Conservation (phyloP, 2,329 filamentous ascomycete genomes). For the Colletotrichum truncatum region DNA sequence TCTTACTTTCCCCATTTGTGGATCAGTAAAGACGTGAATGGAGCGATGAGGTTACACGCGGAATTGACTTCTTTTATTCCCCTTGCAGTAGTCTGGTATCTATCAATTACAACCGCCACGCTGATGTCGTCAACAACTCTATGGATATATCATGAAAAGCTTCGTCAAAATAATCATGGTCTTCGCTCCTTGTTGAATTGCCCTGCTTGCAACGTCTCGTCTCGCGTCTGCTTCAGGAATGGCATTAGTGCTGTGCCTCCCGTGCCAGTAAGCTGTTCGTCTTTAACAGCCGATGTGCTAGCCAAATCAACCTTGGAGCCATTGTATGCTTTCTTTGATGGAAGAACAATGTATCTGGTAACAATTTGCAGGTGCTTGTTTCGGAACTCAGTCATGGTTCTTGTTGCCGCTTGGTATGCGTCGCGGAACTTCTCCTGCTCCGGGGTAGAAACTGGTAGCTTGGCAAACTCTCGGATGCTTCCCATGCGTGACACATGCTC, state of each 20-base stretch:
- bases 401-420: slow-evolving; percentile 76
- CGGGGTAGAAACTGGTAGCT: slow-evolving; percentile 59
- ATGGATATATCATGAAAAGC: slow-evolving; percentile 14
- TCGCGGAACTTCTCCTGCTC: slow-evolving; percentile 54
- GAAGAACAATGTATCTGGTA: slow-evolving; percentile 87
- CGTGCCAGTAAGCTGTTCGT: slow-evolving; percentile 75
- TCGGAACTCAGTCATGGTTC: slow-evolving; percentile 78
- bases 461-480: slow-evolving; percentile 78
- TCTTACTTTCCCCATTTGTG: slow-evolving; percentile 22
- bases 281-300: slow-evolving; percentile 50
- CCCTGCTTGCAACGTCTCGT: slow-evolving; percentile 72
- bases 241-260: slow-evolving; percentile 89
- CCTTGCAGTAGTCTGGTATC: slow-evolving; percentile 20
- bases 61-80: neutral
- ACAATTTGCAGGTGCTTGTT: slow-evolving; percentile 92
- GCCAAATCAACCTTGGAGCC: slow-evolving; percentile 46
- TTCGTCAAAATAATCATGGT: neutral
- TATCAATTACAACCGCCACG: neutral
- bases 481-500: slow-evolving; percentile 73
- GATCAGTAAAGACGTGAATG: slow-evolving; percentile 3
- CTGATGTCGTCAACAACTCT: neutral
- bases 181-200: slow-evolving; percentile 31
- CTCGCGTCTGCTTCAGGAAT: slow-evolving; percentile 87
- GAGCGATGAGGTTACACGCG: slow-evolving; percentile 6
- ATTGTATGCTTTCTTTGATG: slow-evolving; percentile 61